Base-by-base conservation (phyloP, 192 early-diverging fungal species). In the Umbelopsis sp. region DNA sequence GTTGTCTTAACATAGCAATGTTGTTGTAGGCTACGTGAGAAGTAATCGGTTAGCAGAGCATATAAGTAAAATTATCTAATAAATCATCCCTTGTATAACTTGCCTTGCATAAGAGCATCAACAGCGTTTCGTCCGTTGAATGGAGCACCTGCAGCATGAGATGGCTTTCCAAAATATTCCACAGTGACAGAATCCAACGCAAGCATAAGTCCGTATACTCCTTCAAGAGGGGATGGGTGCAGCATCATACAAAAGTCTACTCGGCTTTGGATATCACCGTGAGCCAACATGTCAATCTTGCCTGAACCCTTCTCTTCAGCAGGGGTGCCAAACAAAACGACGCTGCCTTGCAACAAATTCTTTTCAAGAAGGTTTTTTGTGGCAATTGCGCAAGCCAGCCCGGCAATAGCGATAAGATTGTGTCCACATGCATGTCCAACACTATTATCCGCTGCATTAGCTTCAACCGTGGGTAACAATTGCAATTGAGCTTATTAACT, bases 221-320 rank as follows among this genome's bases (percentile, higher is more conserved):
- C 51, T 65, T 87, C 81, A 11, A 52, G 41, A 62, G 83, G 77
- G 24, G 36, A 29, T 36, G 76, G 76, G 31, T 78, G 76, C 38
- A 89, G 70, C 93, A 96, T 96, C 84, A 95, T 78, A 67, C 88
- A 83, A n/a, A 89, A 71, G 68, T 93, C 92, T 32, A 86, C 73
- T 24, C 74, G 71, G 68, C 81, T 82, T 20, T 91, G 77, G 75
- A 94, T 90, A 7, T 87, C 88, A 9, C 88, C 89, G 4, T 76
- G 66, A 22, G 91, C 69, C 10, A 91, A 80, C 76, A 95, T 82
- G 8, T 68, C 76, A 38, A 92, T 86, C 71, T 96, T 96, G 36
- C 93, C 94, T 59, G 89, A 89, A 8, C 76, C 72, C 0, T 76
- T 80, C 73, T 91, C 90, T 74, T 92, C 88, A 10, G 88, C 87